Evolutionary conservation across 2,329 filamentous ascomycete genomes (phyloP).

Genomic region (Pseudomassariella vexata): DNA sequence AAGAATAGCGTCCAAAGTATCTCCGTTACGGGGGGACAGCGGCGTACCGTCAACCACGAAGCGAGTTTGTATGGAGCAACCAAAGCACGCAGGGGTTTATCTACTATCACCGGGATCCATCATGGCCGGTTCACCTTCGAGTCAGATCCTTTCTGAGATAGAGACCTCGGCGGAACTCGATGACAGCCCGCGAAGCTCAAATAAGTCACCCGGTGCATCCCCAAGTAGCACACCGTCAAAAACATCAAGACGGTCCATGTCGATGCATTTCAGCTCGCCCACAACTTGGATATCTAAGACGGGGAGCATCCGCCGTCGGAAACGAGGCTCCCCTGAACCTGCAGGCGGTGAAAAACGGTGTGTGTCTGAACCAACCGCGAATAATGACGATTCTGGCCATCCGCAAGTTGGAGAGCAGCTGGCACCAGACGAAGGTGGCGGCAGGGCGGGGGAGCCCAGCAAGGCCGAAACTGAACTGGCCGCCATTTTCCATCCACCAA

Average conservation of each 20-base stretch:
- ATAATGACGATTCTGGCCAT: slow-evolving; percentile 17
- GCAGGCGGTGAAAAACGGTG: slow-evolving; percentile 41
- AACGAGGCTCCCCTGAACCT: slow-evolving; percentile 35
- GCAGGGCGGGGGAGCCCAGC: slow-evolving; percentile 18
- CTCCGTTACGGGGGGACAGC: slow-evolving; percentile 20
- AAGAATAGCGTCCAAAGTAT: slow-evolving; percentile 12
- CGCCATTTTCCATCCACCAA: slow-evolving; percentile 22
- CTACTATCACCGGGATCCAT: slow-evolving; percentile 28
- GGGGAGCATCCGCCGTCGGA: slow-evolving; percentile 51
- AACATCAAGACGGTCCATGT: slow-evolving; percentile 46
- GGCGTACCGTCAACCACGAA: slow-evolving; percentile 17
- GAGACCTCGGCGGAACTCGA: slow-evolving; percentile 13
- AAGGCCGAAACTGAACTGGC: slow-evolving; percentile 22
- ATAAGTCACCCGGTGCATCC: slow-evolving; percentile 16
- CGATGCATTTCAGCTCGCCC: slow-evolving; percentile 54
- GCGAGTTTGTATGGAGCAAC: slow-evolving; percentile 25
- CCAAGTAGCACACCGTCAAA: slow-evolving; percentile 36
- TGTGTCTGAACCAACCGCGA: slow-evolving; percentile 45
- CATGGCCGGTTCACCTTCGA: slow-evolving; percentile 12
- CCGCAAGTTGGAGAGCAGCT: slow-evolving; percentile 16
- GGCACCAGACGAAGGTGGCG: slow-evolving; percentile 19
- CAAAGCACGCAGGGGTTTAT: slow-evolving; percentile 27
- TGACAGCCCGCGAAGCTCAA: slow-evolving; percentile 18
- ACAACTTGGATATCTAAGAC: slow-evolving; percentile 50
- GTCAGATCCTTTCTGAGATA: slow-evolving; percentile 7